Percentiles rank a stretch among this genome's conserved stretches.
These are phyloP conservation scores for Aspergillus candidus DNA, from an alignment of 2,329 filamentous ascomycete genomes.

Conservation along the genomic window DNA sequence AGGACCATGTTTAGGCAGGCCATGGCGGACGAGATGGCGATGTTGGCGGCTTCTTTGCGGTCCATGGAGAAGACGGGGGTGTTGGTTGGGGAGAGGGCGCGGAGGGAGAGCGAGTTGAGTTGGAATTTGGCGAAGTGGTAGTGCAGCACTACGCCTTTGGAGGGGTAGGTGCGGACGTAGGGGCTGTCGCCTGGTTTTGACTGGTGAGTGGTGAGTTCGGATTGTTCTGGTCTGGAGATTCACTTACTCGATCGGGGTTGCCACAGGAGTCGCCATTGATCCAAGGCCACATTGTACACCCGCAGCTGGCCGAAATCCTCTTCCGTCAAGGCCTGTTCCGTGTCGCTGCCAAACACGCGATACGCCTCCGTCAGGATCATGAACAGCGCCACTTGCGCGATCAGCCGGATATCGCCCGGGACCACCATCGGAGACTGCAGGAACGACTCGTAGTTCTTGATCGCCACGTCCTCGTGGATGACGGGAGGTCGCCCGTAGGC, in stretches of 20 bases:
- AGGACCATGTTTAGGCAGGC: conserved; percentile 43
- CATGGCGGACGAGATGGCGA: conserved; percentile 45
- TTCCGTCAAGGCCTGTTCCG: conserved; percentile 46
- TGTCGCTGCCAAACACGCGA: conserved; percentile 54
- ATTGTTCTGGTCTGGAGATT: no score
- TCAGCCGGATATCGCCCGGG: conserved; percentile 50
- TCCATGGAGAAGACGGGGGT: conserved; percentile 40
- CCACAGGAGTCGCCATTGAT: conserved; percentile 49
- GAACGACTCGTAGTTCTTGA: conserved; percentile 54
- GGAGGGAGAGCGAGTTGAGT: conserved; percentile 41
- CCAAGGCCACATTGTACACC: conserved; percentile 44
- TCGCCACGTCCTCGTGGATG: conserved; percentile 52
- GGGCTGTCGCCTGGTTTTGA: conserved; percentile 34
- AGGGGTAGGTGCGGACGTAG: conserved; percentile 45
- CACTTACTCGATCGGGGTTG: conserved; percentile 39
- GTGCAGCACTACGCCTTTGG: conserved; percentile 48
- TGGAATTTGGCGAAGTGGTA: conserved; percentile 51
- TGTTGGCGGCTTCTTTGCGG: conserved; percentile 40
- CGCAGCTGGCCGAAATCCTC: conserved; percentile 47
- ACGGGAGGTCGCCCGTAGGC: conserved; percentile 55
- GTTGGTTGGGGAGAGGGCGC: conserved; percentile 39
- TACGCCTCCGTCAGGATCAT: conserved; percentile 53
- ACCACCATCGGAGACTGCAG: conserved; percentile 48
- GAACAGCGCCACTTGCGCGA: conserved; percentile 54
- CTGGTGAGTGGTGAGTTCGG: background rate